Evolutionary conservation across 441 rosid species (phyloP), one percentile per base, ranked within the genome.

Genomic region (Francoa sonchifolia): DNA sequence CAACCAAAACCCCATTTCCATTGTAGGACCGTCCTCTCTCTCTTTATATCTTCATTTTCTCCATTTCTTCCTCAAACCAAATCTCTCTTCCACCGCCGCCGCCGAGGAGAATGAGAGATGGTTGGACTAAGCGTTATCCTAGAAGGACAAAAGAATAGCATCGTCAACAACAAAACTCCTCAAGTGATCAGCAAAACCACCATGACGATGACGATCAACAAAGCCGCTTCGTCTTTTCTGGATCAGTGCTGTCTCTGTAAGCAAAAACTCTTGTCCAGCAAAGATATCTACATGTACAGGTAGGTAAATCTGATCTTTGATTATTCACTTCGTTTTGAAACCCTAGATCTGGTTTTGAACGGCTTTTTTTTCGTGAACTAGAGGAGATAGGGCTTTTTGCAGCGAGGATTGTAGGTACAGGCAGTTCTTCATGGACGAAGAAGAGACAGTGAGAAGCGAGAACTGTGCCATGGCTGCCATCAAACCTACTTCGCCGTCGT

Each of bases 401-500:
- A 46, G 50, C 39, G 50, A n/a, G 40, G 50, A 46, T 39, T 46
- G 50, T 40, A 46, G 50, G 40, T 33, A 21, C 50, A 46, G 50
- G 21, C 50, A 46, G 40, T 32, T 46, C 19, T 23, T 22, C 19
- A 13, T 46, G 39, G 50, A 46, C 17, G 50, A 46, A 31, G 38
- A 46, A 5, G 40, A 33, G 15, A 11, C 44, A 9, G 26, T 13
- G 9, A 1, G 30, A 29, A 40, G 44, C 14, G 27, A 23, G 4
- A 23, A 23, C 27, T 23, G 27, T 23, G 3, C 27, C 7, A 3
- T 23, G 27, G 27, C 27, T 23, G 27, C 27, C 27, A 23, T 23
- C 7, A 23, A 23, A 23, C 27, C 27, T 7, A 23, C 17, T 17
- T 33, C 5, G 17, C 14, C 12, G 6, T 19, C 8, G 3, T 39